These are phyloP conservation scores for Wickerhamomyces mucosus DNA, from an alignment of 805 yeast species.

Conservation along the genomic window DNA sequence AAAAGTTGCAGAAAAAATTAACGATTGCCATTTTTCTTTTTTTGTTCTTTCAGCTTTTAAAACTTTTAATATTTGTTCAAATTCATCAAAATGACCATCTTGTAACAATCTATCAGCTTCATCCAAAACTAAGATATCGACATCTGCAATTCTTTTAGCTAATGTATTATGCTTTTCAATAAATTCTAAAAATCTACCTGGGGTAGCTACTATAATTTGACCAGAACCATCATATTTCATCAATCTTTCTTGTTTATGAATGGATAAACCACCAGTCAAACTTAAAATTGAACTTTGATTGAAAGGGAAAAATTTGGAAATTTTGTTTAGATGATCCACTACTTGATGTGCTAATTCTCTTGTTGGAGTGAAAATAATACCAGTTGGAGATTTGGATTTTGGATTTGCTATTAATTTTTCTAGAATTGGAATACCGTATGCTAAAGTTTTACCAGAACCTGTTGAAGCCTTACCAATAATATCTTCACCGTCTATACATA, in stretches of 20 bases:
- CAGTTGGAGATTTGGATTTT: conserved; percentile 43
- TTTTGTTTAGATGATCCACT: conserved; percentile 57
- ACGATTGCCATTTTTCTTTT: conserved; percentile 58
- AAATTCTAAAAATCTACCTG: conserved; percentile 86
- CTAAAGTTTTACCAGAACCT: conserved; percentile 95
- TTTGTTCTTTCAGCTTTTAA: conserved; percentile 42
- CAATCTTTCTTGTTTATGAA: conserved; percentile 85
- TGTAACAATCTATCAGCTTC: conserved; percentile 94
- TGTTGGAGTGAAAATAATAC: conserved; percentile 86
- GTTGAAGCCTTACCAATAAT: conserved; percentile 95
- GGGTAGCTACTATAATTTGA: conserved; percentile 79
- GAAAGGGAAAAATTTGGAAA: conserved; percentile 44
- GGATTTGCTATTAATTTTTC: conserved; percentile 42
- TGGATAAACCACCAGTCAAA: conserved; percentile 90
- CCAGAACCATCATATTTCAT: conserved; percentile 61
- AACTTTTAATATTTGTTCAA: conserved; percentile 68
- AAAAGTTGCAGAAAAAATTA: conserved; percentile 94
- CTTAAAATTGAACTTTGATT: conserved; percentile 53
- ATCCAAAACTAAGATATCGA: conserved; percentile 62
- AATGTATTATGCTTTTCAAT: conserved; percentile 47
- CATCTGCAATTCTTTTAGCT: conserved; percentile 30
- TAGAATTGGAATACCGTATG: conserved; percentile 87
- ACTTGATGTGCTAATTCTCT: conserved; percentile 96
- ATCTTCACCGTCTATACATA: conserved; percentile 64
- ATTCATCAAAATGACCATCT: conserved; percentile 93